These are phyloP conservation scores for Pythium coloratum DNA, from an alignment of 352 stramenopile genomes.

Conservation along the genomic window DNA sequence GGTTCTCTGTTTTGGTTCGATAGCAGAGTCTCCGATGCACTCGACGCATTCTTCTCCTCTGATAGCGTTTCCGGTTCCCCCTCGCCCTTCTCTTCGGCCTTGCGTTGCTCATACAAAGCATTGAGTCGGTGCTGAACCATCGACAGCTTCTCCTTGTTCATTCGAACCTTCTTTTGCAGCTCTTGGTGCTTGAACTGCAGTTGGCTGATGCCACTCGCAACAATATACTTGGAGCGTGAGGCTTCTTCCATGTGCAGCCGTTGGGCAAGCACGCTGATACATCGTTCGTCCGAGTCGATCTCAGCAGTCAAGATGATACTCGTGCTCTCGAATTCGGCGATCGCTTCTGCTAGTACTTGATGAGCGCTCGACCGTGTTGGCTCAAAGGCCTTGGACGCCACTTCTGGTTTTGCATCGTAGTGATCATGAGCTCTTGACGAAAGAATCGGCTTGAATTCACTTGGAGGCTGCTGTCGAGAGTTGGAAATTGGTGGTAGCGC, in stretches of 20 bases:
- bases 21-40: background rate
- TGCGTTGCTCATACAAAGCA: constrained; percentile 15
- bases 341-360: constrained; percentile 16
- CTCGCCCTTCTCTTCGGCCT: background rate
- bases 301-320: constrained; percentile 41
- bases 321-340: constrained; percentile 35
- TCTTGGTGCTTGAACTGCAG: constrained; percentile 31
- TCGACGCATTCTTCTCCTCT: background rate
- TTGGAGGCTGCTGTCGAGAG: background rate
- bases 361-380: background rate
- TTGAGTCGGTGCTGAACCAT: constrained; percentile 33
- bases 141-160: constrained; percentile 44
- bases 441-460: background rate
- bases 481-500: background rate
- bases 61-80: background rate
- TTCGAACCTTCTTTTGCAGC: constrained; percentile 36
- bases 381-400: background rate
- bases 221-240: constrained; percentile 7
- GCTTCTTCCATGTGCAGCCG: constrained; percentile 23
- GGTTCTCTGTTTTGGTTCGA: background rate
- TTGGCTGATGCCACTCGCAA: constrained; percentile 17
- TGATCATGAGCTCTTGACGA: background rate
- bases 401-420: background rate
- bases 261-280: constrained; percentile 33
- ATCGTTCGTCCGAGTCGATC: constrained; percentile 42